Evolutionary conservation across 805 yeast species (phyloP).

Genomic region (Torulaspora indica): DNA sequence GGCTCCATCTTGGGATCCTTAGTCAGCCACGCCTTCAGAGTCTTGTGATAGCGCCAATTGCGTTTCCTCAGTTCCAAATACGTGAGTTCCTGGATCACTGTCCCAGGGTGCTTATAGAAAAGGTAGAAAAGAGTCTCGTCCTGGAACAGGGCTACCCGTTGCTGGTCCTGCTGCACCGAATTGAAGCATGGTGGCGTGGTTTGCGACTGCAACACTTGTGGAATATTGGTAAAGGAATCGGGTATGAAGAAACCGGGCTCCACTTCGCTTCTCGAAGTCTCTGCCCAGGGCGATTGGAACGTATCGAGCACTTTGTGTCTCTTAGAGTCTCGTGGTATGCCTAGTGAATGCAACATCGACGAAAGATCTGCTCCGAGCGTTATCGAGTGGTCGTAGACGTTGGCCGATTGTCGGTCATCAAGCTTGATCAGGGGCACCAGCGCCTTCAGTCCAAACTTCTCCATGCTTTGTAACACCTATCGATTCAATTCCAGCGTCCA

Average conservation of each 20-base stretch:
- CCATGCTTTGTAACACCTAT: constrained; percentile 16
- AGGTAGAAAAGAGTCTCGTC: constrained; percentile 93
- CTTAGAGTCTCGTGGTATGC: constrained; percentile 26
- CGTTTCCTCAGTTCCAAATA: constrained; percentile 86
- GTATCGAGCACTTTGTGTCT: constrained; percentile 39
- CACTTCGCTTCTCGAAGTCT: constrained; percentile 82
- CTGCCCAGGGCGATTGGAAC: constrained; percentile 93
- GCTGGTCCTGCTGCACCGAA: constrained; percentile 36
- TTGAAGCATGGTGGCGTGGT: constrained; percentile 33
- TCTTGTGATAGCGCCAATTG: constrained; percentile 97
- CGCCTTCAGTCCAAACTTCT: constrained; percentile 34
- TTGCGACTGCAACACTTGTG: constrained; percentile 31
- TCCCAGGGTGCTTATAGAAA: constrained; percentile 90
- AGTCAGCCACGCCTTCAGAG: constrained; percentile 92
- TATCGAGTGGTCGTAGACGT: constrained; percentile 32
- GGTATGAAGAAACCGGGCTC: constrained; percentile 79
- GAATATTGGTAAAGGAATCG: constrained; percentile 41
- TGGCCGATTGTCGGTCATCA: constrained; percentile 24
- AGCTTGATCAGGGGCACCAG: constrained; percentile 33
- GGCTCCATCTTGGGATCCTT: constrained; percentile 91
- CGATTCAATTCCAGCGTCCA: background rate
- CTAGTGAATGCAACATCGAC: constrained; percentile 34
- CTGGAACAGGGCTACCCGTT: constrained; percentile 58
- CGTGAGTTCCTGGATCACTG: constrained; percentile 87
- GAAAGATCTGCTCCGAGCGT: constrained; percentile 35